Evolutionary conservation across 2,329 filamentous ascomycete species (phyloP), one percentile per base, ranked within the genome.

Genomic region (Aspergillus ochraceoroseus): DNA sequence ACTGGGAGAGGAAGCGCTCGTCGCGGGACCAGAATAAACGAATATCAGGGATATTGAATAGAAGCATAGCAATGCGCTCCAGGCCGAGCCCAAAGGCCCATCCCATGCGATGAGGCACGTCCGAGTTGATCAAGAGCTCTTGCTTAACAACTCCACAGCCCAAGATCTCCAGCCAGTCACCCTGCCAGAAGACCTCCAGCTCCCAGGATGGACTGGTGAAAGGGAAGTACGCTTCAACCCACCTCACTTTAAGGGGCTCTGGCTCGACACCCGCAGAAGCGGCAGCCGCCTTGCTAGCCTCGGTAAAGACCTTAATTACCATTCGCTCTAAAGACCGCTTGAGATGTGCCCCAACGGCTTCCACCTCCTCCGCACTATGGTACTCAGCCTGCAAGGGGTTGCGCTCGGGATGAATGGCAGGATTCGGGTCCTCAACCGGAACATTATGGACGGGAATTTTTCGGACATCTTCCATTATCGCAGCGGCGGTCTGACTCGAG

Each of bases 151-250:
- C 80, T 23, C 92, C 92, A 55, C 83, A 94, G n/a, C 92, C 92
- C 1, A 98, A 76, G 3, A 96, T 81, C 67, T 98, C 92, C 22
- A 98, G 80, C 92, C 92, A 98, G 61, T 94, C 85, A 19, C 86
- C 89, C 52, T 84, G 82, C 77, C 90, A 95, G 72, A 86, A 89
- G 7, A 98, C 87, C 61, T 98, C 92, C 15, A 98, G 76, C 63
- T 98, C 92, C 85, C 87, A 98, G 5, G 85, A 92, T 0, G 92
- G 92, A 43, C 83, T 89, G 0, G 92, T 98, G 63, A 96, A 96
- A 26, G 92, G 92, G 68, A 98, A 98, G 67, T 92, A 96, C 1
- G 92, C 88, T 64, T 95, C 90, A 5, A 96, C 82, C 92, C 92
- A 98, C 51, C 92, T 80, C 56, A 95, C 82, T 53, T 80, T 82